Conservation (phyloP, 805 yeast species). For the Lipomyces lipofer region DNA sequence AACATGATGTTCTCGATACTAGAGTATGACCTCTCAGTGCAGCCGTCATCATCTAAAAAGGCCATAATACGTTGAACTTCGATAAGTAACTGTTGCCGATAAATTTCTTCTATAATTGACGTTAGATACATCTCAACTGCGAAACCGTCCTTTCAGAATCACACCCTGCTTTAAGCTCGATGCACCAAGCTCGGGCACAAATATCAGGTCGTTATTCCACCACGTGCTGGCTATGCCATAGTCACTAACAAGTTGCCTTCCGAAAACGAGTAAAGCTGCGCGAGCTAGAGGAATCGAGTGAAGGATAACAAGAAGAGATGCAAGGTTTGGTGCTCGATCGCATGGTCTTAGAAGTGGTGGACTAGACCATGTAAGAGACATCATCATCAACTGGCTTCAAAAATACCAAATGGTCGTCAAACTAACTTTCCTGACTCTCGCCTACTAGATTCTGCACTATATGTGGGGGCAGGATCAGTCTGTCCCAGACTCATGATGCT, state of each 20-base stretch:
- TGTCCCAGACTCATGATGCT: conserved; percentile 31
- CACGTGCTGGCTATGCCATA: conserved; percentile 37
- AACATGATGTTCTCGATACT: conserved; percentile 16
- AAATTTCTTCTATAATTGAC: conserved; percentile 3
- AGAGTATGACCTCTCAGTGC: conserved; percentile 34
- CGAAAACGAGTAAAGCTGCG: conserved; percentile 33
- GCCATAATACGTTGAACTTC: conserved; percentile 39
- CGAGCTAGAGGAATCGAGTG: conserved; percentile 40
- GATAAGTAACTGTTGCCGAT: conserved; percentile 26
- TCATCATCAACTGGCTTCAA: neutral
- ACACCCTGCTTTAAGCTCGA: conserved; percentile 3
- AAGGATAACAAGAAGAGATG: conserved; percentile 35
- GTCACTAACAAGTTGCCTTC: conserved; percentile 31
- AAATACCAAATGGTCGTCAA: neutral
- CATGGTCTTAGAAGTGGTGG: conserved; percentile 17
- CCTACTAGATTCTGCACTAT: neutral
- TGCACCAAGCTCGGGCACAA: conserved; percentile 18
- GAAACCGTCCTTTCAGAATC: neutral
- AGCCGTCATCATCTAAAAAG: conserved; percentile 34
- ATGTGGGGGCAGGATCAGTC: neutral
- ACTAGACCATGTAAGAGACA: too few species aligned
- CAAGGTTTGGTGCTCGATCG: conserved; percentile 22
- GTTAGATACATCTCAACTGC: neutral
- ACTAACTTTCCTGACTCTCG: conserved; percentile 6
- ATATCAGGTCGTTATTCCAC: conserved; percentile 34